These are phyloP conservation scores for Russula brevipes DNA, from an alignment of 768 basidiomycete species.

Conservation along the genomic window DNA sequence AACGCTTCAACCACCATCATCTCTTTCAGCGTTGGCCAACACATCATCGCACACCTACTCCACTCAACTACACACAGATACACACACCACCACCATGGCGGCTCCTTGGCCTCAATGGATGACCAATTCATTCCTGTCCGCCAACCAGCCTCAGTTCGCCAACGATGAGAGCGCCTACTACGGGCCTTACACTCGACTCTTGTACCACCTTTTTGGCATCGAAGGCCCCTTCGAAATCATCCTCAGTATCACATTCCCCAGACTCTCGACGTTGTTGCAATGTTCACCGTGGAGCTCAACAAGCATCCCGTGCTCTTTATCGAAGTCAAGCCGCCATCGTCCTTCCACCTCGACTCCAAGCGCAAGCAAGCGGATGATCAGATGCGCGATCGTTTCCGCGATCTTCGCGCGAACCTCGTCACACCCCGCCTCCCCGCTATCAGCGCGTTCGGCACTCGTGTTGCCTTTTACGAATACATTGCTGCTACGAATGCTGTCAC, in stretches of 20 bases:
- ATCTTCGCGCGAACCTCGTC: background rate
- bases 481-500: background rate
- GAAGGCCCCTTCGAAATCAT: background rate
- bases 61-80: too few species aligned
- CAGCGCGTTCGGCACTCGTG: background rate
- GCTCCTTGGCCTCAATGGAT: background rate
- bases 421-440: background rate
- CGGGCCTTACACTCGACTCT: background rate
- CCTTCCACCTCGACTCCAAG: background rate
- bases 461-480: background rate
- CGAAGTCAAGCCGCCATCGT: background rate
- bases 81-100: too few species aligned
- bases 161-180: background rate
- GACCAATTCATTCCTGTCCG: background rate
- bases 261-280: background rate
- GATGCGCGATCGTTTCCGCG: background rate
- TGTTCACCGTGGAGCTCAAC: background rate
- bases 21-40: background rate
- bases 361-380: background rate
- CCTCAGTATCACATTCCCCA: background rate
- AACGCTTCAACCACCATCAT: too few species aligned
- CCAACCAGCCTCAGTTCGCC: background rate
- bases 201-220: constrained; percentile 1
- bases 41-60: too few species aligned
- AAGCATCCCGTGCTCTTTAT: background rate